Conservation (phyloP, 805 yeast species). For the Metschnikowia henanensis region DNA sequence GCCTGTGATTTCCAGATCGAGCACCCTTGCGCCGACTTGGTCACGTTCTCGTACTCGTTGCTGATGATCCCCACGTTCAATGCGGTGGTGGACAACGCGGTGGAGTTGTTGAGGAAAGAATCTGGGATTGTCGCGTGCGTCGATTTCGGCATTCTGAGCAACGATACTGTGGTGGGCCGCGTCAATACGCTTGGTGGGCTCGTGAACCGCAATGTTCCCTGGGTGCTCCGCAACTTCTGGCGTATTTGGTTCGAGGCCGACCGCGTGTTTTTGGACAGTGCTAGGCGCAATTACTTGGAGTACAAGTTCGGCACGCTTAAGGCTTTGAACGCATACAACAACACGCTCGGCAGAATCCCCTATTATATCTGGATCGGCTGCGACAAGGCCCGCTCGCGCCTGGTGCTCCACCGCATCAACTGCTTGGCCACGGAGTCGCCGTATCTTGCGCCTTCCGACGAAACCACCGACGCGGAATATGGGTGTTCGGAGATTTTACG, state of each 20-base stretch:
- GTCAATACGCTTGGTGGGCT: conserved; percentile 76
- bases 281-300: conserved; percentile 81
- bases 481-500: conserved; percentile 19
- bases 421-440: conserved; percentile 83
- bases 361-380: conserved; percentile 82
- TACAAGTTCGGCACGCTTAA: conserved; percentile 81
- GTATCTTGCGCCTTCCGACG: conserved; percentile 61
- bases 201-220: conserved; percentile 67
- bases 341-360: conserved; percentile 68
- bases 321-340: conserved; percentile 67
- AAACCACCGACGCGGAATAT: conserved; percentile 21
- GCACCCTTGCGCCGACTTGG: conserved; percentile 56
- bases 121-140: conserved; percentile 68
- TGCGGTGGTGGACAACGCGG: conserved; percentile 72
- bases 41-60: conserved; percentile 77
- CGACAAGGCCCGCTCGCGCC: conserved; percentile 37
- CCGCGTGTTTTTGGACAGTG: conserved; percentile 73
- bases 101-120: conserved; percentile 47
- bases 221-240: conserved; percentile 83
- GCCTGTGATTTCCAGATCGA: conserved; percentile 66
- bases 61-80: conserved; percentile 86
- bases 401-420: conserved; percentile 61
- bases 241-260: conserved; percentile 87
- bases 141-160: conserved; percentile 78
- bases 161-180: conserved; percentile 63